Percentiles rank a stretch among this genome's conserved stretches.
Conservation (phyloP, 768 basidiomycete genomes). For the Rhodotorula taiwanensis region DNA sequence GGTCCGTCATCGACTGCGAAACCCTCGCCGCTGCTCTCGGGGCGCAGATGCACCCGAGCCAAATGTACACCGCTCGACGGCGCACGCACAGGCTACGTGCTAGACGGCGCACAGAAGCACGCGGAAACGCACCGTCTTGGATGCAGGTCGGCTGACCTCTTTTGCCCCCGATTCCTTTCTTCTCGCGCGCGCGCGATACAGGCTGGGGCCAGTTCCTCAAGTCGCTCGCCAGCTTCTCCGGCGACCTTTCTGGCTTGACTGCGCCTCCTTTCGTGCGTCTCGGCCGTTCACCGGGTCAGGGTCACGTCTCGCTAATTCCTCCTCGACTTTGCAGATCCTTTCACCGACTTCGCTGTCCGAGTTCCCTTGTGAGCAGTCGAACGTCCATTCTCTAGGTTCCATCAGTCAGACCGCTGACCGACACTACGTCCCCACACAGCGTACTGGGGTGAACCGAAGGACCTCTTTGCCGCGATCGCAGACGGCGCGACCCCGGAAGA, state of each 20-base stretch:
- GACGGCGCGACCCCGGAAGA: slow-evolving; percentile 67
- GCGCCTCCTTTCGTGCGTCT: slow-evolving; percentile 52
- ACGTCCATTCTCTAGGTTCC: slow-evolving; percentile 2
- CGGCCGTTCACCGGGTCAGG: no score
- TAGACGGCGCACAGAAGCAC: no score
- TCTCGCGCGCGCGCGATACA: not conserved
- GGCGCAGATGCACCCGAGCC: no score
- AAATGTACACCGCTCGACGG: no score
- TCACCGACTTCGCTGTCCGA: slow-evolving; percentile 23
- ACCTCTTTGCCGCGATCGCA: slow-evolving; percentile 69
- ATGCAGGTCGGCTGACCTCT: no score
- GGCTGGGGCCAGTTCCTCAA: slow-evolving; percentile 34
- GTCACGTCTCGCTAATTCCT: no score
- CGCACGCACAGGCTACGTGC: no score
- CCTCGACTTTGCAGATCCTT: not conserved
- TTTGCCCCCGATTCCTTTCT: no score
- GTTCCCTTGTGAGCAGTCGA: slow-evolving; percentile 16
- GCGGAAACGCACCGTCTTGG: no score
- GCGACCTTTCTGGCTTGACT: slow-evolving; percentile 45
- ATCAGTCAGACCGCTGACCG: not conserved
- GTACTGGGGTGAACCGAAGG: slow-evolving; percentile 95
- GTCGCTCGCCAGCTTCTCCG: slow-evolving; percentile 27
- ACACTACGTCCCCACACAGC: slow-evolving; percentile 40
- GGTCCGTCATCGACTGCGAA: no score
- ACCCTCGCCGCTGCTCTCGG: no score